Percentiles rank a stretch among this genome's conserved stretches.
phyloP scores from a whole-genome alignment of 1,139 yeast species.

The Suhomyces terraborum region DNA sequence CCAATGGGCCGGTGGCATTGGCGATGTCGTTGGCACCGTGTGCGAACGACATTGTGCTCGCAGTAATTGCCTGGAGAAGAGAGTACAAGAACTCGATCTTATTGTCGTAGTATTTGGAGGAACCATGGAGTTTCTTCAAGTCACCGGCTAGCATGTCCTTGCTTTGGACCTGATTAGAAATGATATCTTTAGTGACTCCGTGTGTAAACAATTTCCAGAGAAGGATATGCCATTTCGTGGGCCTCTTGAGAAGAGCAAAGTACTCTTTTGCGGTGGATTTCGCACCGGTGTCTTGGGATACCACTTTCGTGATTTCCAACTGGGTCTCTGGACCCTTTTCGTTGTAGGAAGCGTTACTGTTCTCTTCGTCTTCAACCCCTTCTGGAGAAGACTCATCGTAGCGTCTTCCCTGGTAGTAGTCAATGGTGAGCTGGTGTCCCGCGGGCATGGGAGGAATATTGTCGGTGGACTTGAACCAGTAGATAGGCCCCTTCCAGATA shows the following conservation, averaged over 20 bases:
- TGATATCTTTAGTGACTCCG: slow-evolving; percentile 68
- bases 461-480: slow-evolving; percentile 56
- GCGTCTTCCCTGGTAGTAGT: slow-evolving; percentile 67
- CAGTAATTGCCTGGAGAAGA: slow-evolving; percentile 70
- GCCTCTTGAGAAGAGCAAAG: slow-evolving; percentile 47
- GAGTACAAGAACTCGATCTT: slow-evolving; percentile 72
- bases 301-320: slow-evolving; percentile 20
- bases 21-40: slow-evolving; percentile 84
- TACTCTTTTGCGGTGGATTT: slow-evolving; percentile 45
- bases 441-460: slow-evolving; percentile 68
- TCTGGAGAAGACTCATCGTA: too few relatives aligned
- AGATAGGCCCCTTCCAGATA: slow-evolving; percentile 57
- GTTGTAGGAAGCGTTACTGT: slow-evolving; percentile 10
- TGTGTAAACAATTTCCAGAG: slow-evolving; percentile 53
- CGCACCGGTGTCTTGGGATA: slow-evolving; percentile 4
- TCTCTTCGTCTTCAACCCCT: too few relatives aligned
- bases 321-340: slow-evolving; percentile 16
- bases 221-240: slow-evolving; percentile 56
- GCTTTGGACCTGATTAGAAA: slow-evolving; percentile 46
- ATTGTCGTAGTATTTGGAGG: slow-evolving; percentile 69
- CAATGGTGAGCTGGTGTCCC: slow-evolving; percentile 56
- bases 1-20: slow-evolving; percentile 76
- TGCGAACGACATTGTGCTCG: slow-evolving; percentile 79
- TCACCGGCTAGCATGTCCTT: slow-evolving; percentile 41
- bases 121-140: slow-evolving; percentile 52